Evolutionary conservation across 345 rosid species (phyloP), one percentile per base, ranked within the genome.

Genomic region (Eutrema heterophyllum): DNA sequence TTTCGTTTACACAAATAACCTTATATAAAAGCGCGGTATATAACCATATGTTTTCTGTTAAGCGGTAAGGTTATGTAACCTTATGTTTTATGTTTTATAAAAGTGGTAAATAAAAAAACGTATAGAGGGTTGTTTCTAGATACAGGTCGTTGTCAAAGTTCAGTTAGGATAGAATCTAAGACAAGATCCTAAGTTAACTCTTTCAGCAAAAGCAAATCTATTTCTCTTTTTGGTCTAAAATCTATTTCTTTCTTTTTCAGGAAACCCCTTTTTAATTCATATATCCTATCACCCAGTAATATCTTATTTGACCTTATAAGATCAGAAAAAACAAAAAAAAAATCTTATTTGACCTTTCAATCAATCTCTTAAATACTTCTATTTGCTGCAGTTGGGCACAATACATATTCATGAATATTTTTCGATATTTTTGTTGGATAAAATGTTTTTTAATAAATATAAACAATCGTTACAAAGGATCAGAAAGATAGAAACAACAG

Each of bases 161-260:
- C 40, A 55, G 73, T 80, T 44, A 73, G 72, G 59, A 73, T 60
- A 78, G 78, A 78, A 80, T 84, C 83, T 61, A 69, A 39, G 66
- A 75, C 66, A 72, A 75, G 73, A 84, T 80, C 85, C 33, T 69
- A 62, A 75, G 72, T 26, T 33, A 76, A 79, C 86, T 76, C 84
- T 72, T 75, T 68, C 75, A 43, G 67, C 67, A 78, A 79, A 72
- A 78, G 79, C 79, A 78, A 78, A 35, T 40, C 21, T 75, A 71
- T 78, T 65, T 64, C 80, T 71, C n/a, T n/a, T n/a, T n/a, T n/a
- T n/a, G n/a, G n/a, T n/a, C n/a, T n/a, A n/a, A 78, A 78, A 35
- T 40, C 21, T 75, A 71, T 78, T 65, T 64, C 80, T 71, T 71
- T 65, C 76, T 77, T 66, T 65, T 65, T 49, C 63, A 16, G 56